A percentile compares a stretch with the other conserved stretches of the same genome.
These are phyloP conservation scores for Macrolepiota fuliginosa DNA, from an alignment of 768 basidiomycete genomes.

Conservation along the genomic window DNA sequence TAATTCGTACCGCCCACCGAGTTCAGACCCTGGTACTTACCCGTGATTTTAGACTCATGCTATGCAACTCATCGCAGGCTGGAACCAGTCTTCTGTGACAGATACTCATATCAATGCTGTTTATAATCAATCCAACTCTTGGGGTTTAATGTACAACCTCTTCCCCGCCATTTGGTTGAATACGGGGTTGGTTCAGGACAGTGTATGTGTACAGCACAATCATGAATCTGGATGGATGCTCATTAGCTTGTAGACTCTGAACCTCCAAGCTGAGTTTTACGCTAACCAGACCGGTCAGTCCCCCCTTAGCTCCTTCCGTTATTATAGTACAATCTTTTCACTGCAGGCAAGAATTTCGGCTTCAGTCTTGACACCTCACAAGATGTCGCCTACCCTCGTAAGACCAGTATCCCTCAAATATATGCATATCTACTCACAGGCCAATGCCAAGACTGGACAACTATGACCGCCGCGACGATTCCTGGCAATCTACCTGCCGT, in stretches of 20 bases:
- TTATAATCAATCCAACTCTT: constrained; percentile 22
- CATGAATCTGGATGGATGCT: constrained; percentile 6
- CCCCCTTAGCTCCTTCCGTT: not conserved
- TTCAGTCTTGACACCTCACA: constrained; percentile 18
- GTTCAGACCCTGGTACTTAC: not conserved
- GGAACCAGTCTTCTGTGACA: constrained; percentile 16
- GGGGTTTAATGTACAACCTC: constrained; percentile 51
- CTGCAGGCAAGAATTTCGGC: constrained; percentile 13
- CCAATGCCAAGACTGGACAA: constrained; percentile 41
- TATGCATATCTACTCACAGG: not conserved
- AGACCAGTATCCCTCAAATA: constrained; percentile 11
- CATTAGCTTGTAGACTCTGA: constrained; percentile 6
- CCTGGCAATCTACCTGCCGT: constrained; percentile 22
- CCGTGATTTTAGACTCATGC: not conserved
- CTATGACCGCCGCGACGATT: constrained; percentile 46
- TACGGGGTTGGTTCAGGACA: constrained; percentile 32
- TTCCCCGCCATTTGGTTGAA: constrained; percentile 46
- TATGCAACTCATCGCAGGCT: constrained; percentile 2
- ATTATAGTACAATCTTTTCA: not conserved
- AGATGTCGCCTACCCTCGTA: constrained; percentile 20
- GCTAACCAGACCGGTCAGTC: constrained; percentile 1
- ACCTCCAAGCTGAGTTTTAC: constrained; percentile 17
- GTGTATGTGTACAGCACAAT: constrained; percentile 8
- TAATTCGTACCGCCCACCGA: constrained; percentile 14
- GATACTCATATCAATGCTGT: constrained; percentile 15